Evolutionary conservation across 2,329 filamentous ascomycete species (phyloP).

Genomic region (Elsinoe australis): DNA sequence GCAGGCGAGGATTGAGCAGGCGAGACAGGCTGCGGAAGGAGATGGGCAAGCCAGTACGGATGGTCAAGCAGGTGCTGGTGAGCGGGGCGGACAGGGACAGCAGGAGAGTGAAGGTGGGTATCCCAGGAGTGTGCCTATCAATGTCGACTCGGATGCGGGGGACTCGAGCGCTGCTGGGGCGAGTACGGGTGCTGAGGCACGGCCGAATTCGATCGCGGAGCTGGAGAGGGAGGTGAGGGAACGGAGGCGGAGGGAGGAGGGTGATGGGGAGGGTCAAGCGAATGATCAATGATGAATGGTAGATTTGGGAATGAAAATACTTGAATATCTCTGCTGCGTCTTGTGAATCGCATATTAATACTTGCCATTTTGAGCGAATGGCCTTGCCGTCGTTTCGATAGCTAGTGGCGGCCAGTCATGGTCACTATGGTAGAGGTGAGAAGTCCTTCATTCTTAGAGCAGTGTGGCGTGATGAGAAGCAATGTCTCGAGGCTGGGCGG

Average conservation of each 20-base stretch:
- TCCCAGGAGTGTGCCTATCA: slow-evolving; percentile 4
- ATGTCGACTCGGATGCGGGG: not conserved
- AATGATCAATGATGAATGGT: too few species aligned
- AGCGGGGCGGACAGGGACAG: too few species aligned
- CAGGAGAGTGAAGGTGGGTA: not conserved
- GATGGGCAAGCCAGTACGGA: not conserved
- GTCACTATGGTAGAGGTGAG: too few species aligned
- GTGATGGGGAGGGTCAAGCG: slow-evolving; percentile 6
- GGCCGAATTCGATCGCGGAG: slow-evolving; percentile 1
- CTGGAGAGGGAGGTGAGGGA: slow-evolving; percentile 20
- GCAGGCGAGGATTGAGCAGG: not conserved
- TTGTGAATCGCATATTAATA: too few species aligned
- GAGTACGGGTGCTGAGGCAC: not conserved
- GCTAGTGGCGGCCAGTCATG: too few species aligned
- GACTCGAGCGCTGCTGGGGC: too few species aligned
- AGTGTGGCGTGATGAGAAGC: not conserved
- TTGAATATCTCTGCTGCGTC: too few species aligned
- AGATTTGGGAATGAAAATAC: too few species aligned
- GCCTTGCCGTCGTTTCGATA: too few species aligned
- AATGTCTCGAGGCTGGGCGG: not conserved
- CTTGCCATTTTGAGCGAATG: too few species aligned
- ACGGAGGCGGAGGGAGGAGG: slow-evolving; percentile 20
- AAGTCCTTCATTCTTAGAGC: too few species aligned
- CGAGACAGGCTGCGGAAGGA: not conserved
- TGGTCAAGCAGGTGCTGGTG: not conserved